Evolutionary conservation across 2,329 filamentous ascomycete genomes (phyloP).

Genomic region (Epichloe glyceriae): DNA sequence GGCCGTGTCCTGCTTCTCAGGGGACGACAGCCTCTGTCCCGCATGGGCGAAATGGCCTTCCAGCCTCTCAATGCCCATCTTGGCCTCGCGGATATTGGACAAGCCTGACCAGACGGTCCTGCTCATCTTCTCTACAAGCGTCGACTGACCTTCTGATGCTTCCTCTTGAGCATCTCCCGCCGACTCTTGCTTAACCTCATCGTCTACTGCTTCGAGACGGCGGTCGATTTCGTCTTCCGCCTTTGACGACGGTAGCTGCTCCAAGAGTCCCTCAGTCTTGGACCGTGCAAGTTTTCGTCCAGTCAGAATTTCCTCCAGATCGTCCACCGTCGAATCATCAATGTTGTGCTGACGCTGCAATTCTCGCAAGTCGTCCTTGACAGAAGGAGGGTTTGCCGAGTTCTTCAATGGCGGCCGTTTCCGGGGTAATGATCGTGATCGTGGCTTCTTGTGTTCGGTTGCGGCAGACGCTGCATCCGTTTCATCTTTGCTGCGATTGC

Average conservation of each 20-base stretch:
- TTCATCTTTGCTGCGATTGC: constrained; percentile 13
- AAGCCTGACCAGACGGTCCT: constrained; percentile 38
- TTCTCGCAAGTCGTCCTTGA: constrained; percentile 41
- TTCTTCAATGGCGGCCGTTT: constrained; percentile 36
- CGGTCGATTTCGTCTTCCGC: constrained; percentile 12
- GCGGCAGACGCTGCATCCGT: constrained; percentile 12
- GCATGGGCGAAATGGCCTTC: constrained; percentile 36
- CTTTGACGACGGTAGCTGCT: constrained; percentile 14
- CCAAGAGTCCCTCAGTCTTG: constrained; percentile 13
- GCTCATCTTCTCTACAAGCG: constrained; percentile 36
- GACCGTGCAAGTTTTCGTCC: constrained; percentile 20
- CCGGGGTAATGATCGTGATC: constrained; percentile 28
- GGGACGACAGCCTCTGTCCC: constrained; percentile 13
- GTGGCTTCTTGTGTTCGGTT: constrained; percentile 14
- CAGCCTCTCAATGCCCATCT: constrained; percentile 44
- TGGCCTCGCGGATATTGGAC: constrained; percentile 39
- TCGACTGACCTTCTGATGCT: constrained; percentile 27
- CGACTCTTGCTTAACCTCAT: constrained; percentile 1
- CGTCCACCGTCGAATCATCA: constrained; percentile 47
- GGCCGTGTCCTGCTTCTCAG: constrained; percentile 2
- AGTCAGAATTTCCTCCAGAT: constrained; percentile 37
- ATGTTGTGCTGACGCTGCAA: constrained; percentile 40
- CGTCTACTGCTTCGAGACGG: neutral
- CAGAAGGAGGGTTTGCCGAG: constrained; percentile 39
- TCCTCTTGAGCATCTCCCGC: constrained; percentile 8